phyloP scores from a whole-genome alignment of 2,329 filamentous ascomycete genomes.

The Knufia fluminis region DNA sequence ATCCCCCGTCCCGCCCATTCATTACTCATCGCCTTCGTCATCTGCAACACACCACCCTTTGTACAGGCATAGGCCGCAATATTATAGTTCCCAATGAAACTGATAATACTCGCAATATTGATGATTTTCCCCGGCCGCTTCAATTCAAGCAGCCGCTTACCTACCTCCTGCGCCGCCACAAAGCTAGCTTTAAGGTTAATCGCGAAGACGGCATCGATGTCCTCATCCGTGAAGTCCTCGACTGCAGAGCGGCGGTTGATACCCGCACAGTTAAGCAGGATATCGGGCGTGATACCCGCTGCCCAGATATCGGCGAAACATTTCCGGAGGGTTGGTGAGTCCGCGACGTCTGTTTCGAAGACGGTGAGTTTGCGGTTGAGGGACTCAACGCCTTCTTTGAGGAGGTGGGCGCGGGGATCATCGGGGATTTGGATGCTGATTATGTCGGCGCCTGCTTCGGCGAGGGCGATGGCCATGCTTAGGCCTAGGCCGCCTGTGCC shows the following conservation, averaged over 20 bases:
- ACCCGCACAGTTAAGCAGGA: slow-evolving; percentile 77
- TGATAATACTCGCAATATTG: slow-evolving; percentile 72
- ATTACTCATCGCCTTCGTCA: slow-evolving; percentile 76
- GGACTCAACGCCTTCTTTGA: slow-evolving; percentile 32
- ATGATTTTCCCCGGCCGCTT: slow-evolving; percentile 47
- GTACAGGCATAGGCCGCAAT: slow-evolving; percentile 78
- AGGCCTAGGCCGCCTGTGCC: slow-evolving; percentile 40
- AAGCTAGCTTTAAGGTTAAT: slow-evolving; percentile 80
- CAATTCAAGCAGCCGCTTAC: slow-evolving; percentile 59
- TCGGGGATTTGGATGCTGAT: slow-evolving; percentile 22
- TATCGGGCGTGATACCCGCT: slow-evolving; percentile 51
- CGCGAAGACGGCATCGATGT: slow-evolving; percentile 66
- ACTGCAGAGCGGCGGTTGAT: slow-evolving; percentile 71
- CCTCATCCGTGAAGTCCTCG: slow-evolving; percentile 62
- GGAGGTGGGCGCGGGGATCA: slow-evolving; percentile 8
- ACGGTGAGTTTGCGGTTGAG: slow-evolving; percentile 32
- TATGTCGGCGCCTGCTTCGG: slow-evolving; percentile 40
- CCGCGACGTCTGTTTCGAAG: slow-evolving; percentile 35
- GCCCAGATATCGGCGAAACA: slow-evolving; percentile 31
- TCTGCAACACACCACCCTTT: slow-evolving; percentile 74
- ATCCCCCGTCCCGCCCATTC: slow-evolving; percentile 72
- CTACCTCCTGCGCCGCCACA: slow-evolving; percentile 64
- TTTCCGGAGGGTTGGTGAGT: slow-evolving; percentile 31
- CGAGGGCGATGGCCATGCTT: slow-evolving; percentile 38
- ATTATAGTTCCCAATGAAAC: slow-evolving; percentile 76